phyloP scores from a whole-genome alignment of 805 yeast genomes.

The Blastobotrys mokoenaii region DNA sequence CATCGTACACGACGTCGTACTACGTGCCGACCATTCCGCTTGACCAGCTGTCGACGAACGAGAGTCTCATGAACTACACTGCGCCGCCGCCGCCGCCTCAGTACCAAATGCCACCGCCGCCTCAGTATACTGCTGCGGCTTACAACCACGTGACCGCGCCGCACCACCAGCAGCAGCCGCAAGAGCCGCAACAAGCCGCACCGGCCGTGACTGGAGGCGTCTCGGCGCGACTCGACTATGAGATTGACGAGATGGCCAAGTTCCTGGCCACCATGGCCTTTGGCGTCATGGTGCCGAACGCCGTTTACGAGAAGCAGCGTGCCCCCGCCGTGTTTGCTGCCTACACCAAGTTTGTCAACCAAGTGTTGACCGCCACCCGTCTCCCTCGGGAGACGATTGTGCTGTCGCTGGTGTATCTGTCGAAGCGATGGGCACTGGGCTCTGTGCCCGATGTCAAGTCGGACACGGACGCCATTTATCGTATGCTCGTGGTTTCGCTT shows the following conservation, averaged over 20 bases:
- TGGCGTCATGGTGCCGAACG: constrained; percentile 33
- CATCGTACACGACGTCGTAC: constrained; percentile 12
- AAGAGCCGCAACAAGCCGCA: constrained; percentile 9
- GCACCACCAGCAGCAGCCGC: constrained; percentile 9
- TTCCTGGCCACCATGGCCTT: constrained; percentile 69
- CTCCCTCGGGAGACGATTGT: constrained; percentile 76
- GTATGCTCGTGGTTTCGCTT: constrained; percentile 55
- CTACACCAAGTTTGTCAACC: constrained; percentile 48
- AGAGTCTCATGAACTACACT: background rate
- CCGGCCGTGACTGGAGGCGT: constrained; percentile 61
- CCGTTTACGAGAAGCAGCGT: background rate
- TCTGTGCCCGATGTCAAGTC: constrained; percentile 24
- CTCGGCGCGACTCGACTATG: constrained; percentile 69
- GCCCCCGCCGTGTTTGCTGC: constrained; percentile 18
- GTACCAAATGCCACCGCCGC: constrained; percentile 16
- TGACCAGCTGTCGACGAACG: constrained; percentile 10
- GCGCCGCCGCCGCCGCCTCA: constrained; percentile 11
- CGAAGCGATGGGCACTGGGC: constrained; percentile 46
- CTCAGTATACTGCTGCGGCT: constrained; percentile 1
- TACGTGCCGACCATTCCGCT: constrained; percentile 14
- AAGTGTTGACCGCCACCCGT: constrained; percentile 79
- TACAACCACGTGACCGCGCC: background rate
- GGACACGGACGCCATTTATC: constrained; percentile 33
- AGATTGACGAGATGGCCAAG: constrained; percentile 66
- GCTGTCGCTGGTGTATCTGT: constrained; percentile 69